phyloP scores from a whole-genome alignment of 495 filamentous ascomycete species.

The Friedmanniomyces endolithicus region DNA sequence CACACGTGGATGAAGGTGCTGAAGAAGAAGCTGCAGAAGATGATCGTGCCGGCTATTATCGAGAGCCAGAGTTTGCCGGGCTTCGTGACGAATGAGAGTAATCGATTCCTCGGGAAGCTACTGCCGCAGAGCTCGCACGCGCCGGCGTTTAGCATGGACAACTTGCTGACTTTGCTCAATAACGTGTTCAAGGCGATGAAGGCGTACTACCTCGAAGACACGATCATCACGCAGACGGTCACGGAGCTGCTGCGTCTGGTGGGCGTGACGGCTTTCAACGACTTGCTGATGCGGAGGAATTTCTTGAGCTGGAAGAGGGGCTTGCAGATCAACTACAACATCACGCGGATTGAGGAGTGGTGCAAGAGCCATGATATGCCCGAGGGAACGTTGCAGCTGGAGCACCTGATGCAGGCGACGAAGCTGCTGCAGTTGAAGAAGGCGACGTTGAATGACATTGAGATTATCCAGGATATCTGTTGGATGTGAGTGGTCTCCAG shows the following conservation, averaged over 20 bases:
- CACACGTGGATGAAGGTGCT: conserved; percentile 99
- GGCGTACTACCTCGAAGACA: conserved; percentile 90
- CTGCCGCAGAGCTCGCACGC: conserved; percentile 72
- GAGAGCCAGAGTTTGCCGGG: conserved; percentile 96
- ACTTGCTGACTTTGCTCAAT: conserved; percentile 89
- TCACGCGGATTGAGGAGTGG: conserved; percentile 99
- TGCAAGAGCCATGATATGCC: conserved; percentile 99
- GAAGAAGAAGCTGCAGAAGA: conserved; percentile 97
- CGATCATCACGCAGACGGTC: conserved; percentile 86
- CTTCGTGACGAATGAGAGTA: conserved; percentile 97
- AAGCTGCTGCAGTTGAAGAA: conserved; percentile 99
- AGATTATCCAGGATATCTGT: conserved; percentile 99
- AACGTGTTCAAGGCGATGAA: conserved; percentile 98
- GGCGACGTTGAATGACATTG: conserved; percentile 96
- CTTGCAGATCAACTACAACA: conserved; percentile 99
- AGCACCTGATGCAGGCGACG: conserved; percentile 99
- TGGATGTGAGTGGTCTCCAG: conserved; percentile 67
- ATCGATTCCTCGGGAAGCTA: conserved; percentile 93
- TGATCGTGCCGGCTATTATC: conserved; percentile 98
- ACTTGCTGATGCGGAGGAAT: conserved; percentile 91
- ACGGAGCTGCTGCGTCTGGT: conserved; percentile 89
- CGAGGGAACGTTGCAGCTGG: conserved; percentile 90
- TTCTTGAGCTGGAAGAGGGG: conserved; percentile 99
- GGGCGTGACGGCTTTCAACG: conserved; percentile 97
- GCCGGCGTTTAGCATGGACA: conserved; percentile 98